Evolutionary conservation across 2,329 filamentous ascomycete species (phyloP), one percentile per base, ranked within the genome.

Genomic region (Cladophialophora psammophila): DNA sequence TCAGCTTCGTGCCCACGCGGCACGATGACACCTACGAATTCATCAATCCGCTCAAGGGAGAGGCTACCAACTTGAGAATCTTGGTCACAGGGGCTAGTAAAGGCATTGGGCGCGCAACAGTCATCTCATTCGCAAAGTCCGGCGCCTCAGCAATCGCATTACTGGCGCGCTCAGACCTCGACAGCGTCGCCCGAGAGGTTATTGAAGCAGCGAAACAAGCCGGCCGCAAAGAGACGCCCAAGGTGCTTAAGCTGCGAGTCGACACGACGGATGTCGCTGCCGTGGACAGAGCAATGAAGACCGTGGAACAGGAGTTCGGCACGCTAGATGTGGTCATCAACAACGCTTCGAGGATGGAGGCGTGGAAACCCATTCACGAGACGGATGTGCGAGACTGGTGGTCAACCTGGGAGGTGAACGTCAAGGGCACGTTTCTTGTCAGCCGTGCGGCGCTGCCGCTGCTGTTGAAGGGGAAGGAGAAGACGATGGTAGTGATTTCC

Each of bases 1-100:
- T 61, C 34, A 9, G 20, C 32, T 63, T 66, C 36, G 57, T 63
- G 38, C 2, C 60, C n/a, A 60, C 60, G 5, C 53, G 31, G 35
- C 81, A 82, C 73, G 75, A 78, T 61, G 81, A 86, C 70, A 87
- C 84, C 2, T 89, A 89, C 73, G 79, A 82, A 0, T 78, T 77
- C 65, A 87, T 89, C 73, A 76, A 81, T 65, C 69, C 73, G 6
- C 31, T 56, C 31, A 75, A 77, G 26, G 71, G 70, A 12, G 58
- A 77, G 54, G 58, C 78, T 12, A 74, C 63, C 15, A 77, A 76
- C 1, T 75, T 75, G 34, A 72, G 70, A 2, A 75, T 80, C 26
- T 75, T 80, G 56, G 73, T 80, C 55, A 79, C 71, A 38, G 79
- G 79, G 4, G 78, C 76, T 0, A 75, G 74, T 7, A 75, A 74